A percentile compares a stretch with the other conserved stretches of the same genome.
These are phyloP conservation scores for Paramecium octaurelia DNA, from an alignment of 73 alveolate species.

Conservation along the genomic window DNA sequence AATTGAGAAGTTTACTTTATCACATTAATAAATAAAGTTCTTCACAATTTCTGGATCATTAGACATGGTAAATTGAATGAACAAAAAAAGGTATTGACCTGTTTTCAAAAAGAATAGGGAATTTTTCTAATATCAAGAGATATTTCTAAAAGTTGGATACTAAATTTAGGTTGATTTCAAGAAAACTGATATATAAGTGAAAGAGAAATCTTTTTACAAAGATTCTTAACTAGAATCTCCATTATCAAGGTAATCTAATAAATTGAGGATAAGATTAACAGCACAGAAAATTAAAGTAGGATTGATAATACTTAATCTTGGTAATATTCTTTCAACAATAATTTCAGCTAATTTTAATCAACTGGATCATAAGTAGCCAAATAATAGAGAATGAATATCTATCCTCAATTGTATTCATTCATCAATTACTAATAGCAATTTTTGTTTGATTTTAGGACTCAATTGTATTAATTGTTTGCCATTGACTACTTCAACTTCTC, in stretches of 20 bases:
- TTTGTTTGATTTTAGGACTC: constrained; percentile 66
- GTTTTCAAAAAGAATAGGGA: constrained; percentile 85
- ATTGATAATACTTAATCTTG: constrained; percentile 85
- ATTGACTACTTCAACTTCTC: constrained; percentile 47
- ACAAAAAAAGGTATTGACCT: constrained; percentile 90
- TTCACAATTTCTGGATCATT: constrained; percentile 74
- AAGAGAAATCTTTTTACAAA: constrained; percentile 84
- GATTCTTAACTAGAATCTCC: constrained; percentile 85
- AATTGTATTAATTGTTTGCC: constrained; percentile 65
- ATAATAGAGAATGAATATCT: constrained; percentile 84
- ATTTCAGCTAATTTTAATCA: constrained; percentile 70
- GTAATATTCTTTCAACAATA: constrained; percentile 82
- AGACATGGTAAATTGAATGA: constrained; percentile 87
- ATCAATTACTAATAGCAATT: constrained; percentile 71
- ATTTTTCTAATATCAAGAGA: constrained; percentile 88
- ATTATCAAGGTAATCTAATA: constrained; percentile 79
- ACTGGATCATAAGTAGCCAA: constrained; percentile 75
- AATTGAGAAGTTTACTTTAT: background rate
- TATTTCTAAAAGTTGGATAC: constrained; percentile 83
- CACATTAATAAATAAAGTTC: constrained; percentile 67
- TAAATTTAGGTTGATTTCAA: constrained; percentile 82
- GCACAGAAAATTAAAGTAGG: constrained; percentile 93
- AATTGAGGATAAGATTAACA: constrained; percentile 84
- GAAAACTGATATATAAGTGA: constrained; percentile 83
- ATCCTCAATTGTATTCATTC: constrained; percentile 94